Conservation (phyloP, 2,329 filamentous ascomycete species). For the Pseudogymnoascus sp. region DNA sequence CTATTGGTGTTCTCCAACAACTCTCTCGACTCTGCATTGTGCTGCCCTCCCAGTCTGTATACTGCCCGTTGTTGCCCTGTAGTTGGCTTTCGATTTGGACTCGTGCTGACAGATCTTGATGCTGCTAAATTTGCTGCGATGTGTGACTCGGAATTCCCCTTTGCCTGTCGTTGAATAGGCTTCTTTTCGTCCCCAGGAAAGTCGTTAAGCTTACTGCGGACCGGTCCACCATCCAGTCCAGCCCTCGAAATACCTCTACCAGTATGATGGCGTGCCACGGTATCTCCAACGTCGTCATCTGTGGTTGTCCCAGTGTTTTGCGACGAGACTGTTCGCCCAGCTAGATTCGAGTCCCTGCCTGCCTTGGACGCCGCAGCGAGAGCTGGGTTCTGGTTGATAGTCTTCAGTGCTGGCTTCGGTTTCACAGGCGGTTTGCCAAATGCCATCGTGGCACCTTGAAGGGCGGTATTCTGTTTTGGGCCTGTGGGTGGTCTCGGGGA, state of each 20-base stretch:
- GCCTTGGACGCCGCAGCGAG: conserved; percentile 39
- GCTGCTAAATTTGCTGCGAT: conserved; percentile 57
- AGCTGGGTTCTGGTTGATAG: conserved; percentile 21
- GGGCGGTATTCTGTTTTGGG: conserved; percentile 34
- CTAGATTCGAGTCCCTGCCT: conserved; percentile 18
- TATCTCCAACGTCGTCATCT: conserved; percentile 8
- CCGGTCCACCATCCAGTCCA: conserved; percentile 15
- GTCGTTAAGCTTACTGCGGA: conserved; percentile 11
- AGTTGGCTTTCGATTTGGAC: conserved; percentile 30
- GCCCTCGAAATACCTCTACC: neutral
- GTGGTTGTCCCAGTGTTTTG: conserved; percentile 9
- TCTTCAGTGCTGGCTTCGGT: conserved; percentile 28
- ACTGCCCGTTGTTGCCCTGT: neutral
- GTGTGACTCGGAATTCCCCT: conserved; percentile 35
- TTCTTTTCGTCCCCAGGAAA: neutral
- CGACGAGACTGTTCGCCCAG: conserved; percentile 12
- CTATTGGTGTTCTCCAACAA: neutral
- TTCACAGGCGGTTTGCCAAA: conserved; percentile 39
- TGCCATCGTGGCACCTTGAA: conserved; percentile 41
- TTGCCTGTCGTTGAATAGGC: neutral
- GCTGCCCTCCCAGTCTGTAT: neutral
- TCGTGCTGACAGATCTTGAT: conserved; percentile 51
- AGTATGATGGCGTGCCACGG: neutral
- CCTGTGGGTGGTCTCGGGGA: neutral
- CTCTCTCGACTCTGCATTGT: neutral